Conservation (phyloP, 768 basidiomycete species). For the Macrolepiota fuliginosa region DNA sequence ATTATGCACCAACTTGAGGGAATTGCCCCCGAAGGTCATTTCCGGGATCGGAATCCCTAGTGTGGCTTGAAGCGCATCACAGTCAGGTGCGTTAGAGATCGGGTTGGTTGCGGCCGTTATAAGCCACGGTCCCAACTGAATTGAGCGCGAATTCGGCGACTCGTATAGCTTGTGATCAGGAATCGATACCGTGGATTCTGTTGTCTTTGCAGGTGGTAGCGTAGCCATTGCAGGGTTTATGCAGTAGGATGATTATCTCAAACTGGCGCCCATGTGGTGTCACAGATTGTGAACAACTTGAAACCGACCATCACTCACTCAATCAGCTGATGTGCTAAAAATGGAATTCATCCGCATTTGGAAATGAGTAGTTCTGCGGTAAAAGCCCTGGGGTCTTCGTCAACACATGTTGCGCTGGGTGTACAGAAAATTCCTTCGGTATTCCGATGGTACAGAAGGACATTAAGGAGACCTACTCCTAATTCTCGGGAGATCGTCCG, state of each 20-base stretch:
- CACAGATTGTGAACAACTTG: too few relatives aligned
- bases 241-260: not conserved
- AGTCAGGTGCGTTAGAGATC: conserved; percentile 77
- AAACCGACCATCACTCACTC: not conserved
- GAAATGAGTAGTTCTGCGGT: not conserved
- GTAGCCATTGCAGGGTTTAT: not conserved
- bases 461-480: not conserved
- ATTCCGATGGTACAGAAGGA: not conserved
- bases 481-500: not conserved
- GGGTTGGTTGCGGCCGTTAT: conserved; percentile 72
- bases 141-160: conserved; percentile 65
- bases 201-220: not conserved
- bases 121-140: conserved; percentile 64
- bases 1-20: conserved; percentile 62
- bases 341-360: not conserved
- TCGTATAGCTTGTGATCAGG: conserved; percentile 69
- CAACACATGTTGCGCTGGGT: too few relatives aligned
- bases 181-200: conserved; percentile 32
- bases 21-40: conserved; percentile 94
- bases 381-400: not conserved
- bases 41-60: conserved; percentile 87
- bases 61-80: conserved; percentile 61
- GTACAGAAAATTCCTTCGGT: not conserved
- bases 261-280: not conserved
- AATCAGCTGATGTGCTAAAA: not conserved